These are phyloP conservation scores for Cercophora samala DNA, from an alignment of 495 filamentous ascomycete species.

Conservation along the genomic window DNA sequence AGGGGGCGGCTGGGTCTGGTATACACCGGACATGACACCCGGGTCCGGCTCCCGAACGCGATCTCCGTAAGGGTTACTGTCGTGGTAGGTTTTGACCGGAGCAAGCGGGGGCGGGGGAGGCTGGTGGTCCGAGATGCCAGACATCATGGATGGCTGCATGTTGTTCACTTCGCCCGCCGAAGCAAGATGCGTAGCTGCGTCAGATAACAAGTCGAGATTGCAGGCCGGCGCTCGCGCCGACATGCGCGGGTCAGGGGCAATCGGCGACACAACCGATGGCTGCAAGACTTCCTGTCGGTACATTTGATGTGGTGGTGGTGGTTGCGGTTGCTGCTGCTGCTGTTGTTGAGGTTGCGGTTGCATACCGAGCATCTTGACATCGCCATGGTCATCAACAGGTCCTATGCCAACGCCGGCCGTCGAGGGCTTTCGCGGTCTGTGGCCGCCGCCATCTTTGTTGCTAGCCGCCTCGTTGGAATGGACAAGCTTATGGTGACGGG, in stretches of 20 bases:
- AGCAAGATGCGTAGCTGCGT: conserved; percentile 49
- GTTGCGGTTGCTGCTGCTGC: conserved; percentile 29
- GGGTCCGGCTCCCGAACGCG: conserved; percentile 42
- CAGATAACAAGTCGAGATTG: conserved; percentile 51
- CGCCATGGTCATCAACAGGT: conserved; percentile 40
- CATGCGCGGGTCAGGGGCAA: conserved; percentile 42
- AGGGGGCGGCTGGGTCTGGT: conserved; percentile 38
- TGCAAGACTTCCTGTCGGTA: conserved; percentile 39
- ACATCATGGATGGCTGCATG: conserved; percentile 46
- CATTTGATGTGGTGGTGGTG: conserved; percentile 20
- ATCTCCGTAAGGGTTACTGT: conserved; percentile 42
- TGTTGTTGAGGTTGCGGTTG: conserved; percentile 27
- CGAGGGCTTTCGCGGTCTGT: conserved; percentile 46
- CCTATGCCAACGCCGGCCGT: conserved; percentile 38
- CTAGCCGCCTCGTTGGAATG: conserved; percentile 59
- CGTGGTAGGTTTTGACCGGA: conserved; percentile 47
- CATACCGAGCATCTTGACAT: conserved; percentile 45
- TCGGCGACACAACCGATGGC: conserved; percentile 36
- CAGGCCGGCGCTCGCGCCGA: conserved; percentile 46
- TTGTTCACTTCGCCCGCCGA: conserved; percentile 48
- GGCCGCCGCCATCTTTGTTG: conserved; percentile 45
- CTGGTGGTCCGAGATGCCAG: conserved; percentile 36
- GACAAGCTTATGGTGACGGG: conserved; percentile 70
- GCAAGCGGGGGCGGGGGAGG: conserved; percentile 35
- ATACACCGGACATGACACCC: conserved; percentile 38